Base-by-base conservation (phyloP, 768 basidiomycete species). In the Mycena belliarum region DNA sequence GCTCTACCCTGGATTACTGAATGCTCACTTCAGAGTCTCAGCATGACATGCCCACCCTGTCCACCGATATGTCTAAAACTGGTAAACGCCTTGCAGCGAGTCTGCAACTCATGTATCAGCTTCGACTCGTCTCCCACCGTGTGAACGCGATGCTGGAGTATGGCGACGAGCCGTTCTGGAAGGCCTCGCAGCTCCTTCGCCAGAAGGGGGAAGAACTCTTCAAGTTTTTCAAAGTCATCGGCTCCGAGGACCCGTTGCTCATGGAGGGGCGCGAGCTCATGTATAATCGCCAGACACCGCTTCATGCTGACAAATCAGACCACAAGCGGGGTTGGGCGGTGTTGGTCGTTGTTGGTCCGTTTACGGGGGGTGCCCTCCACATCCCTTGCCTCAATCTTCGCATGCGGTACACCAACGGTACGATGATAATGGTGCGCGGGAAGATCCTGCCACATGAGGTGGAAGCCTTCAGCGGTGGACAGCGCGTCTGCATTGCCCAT, bases 381-480 rank as follows among this genome's bases (percentile, higher is more conserved):
- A 53, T 65, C 18, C 57, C 43, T 4, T 26, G 41, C 10, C 28
- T 68, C 1, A 56, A 61, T 15, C 45, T 64, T 12, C 25, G 52
- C 18, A 23, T 66, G 20, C 25, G 50, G 2, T 60, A 64, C 46
- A 45, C 33, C 3, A 45, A 63, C 12, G 61, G 66, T 12, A 54
- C 55, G 16, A 40, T 61, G 10, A 51, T 68, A n/a, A 37, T 55
- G 28, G 14, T 66, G 26, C 51, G 59, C 3, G 66, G 65, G 6
- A 37, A 48, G 7, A 52, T 68, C 1, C 37, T 68, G n/a, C n/a
- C n/a, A n/a, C 65, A 68, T 45, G 57, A 64, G 44, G 63, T 68
- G 14, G 55, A 63, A 35, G 62, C 53, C 6, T 68, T 65, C 60
- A 48, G 48, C 12, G 60, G 44, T 16, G 63, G 63, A 2, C 64